These are phyloP conservation scores for Selaginella moellendorffii DNA, from an alignment of 75 land plant species.

Conservation along the genomic window DNA sequence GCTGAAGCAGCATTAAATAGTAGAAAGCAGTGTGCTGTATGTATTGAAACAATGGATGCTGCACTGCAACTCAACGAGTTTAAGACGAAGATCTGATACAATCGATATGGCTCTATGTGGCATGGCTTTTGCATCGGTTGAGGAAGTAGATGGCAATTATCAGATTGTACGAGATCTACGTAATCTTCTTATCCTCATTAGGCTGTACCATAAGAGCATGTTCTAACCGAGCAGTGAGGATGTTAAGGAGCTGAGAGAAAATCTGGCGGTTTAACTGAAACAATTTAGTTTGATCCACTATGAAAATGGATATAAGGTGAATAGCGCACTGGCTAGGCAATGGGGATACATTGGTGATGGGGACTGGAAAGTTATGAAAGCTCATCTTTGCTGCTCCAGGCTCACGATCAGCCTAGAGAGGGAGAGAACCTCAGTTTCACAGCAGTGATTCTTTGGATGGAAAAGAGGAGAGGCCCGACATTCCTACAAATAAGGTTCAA, in stretches of 20 bases:
- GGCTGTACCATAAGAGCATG: neutral
- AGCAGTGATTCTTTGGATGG: neutral
- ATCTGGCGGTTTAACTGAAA: too few species aligned
- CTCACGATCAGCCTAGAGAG: neutral
- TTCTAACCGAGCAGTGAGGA: neutral
- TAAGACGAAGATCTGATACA: neutral
- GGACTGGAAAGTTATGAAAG: neutral
- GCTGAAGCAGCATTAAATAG: neutral
- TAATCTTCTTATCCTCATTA: neutral
- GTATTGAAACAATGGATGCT: neutral
- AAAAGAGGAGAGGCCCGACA: neutral
- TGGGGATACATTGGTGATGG: neutral
- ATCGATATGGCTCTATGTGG: neutral
- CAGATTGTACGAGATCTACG: neutral
- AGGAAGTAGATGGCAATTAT: neutral
- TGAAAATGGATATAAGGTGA: too few species aligned
- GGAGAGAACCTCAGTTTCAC: neutral
- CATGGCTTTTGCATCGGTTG: neutral
- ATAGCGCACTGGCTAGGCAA: too few species aligned
- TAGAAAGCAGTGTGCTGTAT: neutral
- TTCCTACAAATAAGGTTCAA: too few species aligned
- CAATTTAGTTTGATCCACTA: too few species aligned
- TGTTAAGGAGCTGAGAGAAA: too few species aligned
- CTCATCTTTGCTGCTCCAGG: neutral
- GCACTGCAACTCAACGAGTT: neutral